A percentile compares a stretch with the other conserved stretches of the same genome.
These are phyloP conservation scores for Akanthomyces muscarius DNA, from an alignment of 2,329 filamentous ascomycete species.

Conservation along the genomic window DNA sequence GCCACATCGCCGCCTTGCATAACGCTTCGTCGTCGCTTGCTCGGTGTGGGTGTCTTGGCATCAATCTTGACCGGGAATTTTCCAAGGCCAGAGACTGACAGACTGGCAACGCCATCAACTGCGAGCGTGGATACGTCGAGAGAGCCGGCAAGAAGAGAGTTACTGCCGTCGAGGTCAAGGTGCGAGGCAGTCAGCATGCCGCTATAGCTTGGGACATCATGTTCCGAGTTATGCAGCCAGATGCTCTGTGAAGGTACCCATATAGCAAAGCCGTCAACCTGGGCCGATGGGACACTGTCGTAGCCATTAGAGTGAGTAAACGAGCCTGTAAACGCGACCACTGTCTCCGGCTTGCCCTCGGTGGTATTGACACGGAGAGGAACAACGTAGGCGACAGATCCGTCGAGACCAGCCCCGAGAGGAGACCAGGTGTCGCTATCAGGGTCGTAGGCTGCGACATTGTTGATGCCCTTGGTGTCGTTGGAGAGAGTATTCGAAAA, in stretches of 20 bases:
- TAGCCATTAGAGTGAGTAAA: conserved; percentile 73
- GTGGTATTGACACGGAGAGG: conserved; percentile 77
- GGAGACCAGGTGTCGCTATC: conserved; percentile 67
- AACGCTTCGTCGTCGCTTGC: conserved; percentile 44
- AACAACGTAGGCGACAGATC: conserved; percentile 69
- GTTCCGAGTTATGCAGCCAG: conserved; percentile 79
- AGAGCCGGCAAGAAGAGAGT: conserved; percentile 76
- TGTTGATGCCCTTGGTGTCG: conserved; percentile 60
- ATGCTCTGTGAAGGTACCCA: conserved; percentile 85
- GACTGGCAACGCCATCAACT: conserved; percentile 66
- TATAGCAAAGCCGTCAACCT: conserved; percentile 74
- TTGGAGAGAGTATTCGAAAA: conserved; percentile 71
- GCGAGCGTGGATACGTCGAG: conserved; percentile 71
- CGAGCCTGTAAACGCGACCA: conserved; percentile 73
- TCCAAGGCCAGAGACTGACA: conserved; percentile 53
- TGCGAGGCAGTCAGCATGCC: conserved; percentile 69
- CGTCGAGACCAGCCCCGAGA: conserved; percentile 82
- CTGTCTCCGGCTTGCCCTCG: conserved; percentile 61
- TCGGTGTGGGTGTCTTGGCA: conserved; percentile 30
- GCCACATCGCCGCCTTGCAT: conserved; percentile 41
- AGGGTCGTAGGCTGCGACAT: conserved; percentile 73
- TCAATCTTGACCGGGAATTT: conserved; percentile 56
- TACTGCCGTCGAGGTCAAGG: conserved; percentile 59
- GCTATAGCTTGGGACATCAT: conserved; percentile 60
- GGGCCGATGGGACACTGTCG: conserved; percentile 54